These are phyloP conservation scores for Coprinellus aureogranulatus DNA, from an alignment of 768 basidiomycete species.

Conservation along the genomic window DNA sequence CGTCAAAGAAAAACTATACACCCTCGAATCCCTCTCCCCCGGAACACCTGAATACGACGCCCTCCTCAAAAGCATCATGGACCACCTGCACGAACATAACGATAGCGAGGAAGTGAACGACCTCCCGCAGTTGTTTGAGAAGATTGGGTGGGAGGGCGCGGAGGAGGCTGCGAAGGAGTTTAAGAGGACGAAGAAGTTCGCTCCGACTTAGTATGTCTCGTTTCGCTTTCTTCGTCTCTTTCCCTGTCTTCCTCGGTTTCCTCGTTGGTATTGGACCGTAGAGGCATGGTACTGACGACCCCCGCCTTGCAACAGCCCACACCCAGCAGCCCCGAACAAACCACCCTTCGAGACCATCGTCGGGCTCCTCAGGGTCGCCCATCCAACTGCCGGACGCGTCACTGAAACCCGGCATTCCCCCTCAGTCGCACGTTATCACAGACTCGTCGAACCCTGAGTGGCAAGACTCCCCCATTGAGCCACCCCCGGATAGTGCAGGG, in stretches of 20 bases:
- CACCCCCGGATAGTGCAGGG: slow-evolving; percentile 33
- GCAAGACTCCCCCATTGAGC: slow-evolving; percentile 34
- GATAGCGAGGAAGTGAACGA: slow-evolving; percentile 58
- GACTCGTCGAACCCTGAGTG: slow-evolving; percentile 23
- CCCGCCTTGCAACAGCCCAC: not conserved
- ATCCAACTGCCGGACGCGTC: slow-evolving; percentile 4
- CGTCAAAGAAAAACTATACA: slow-evolving; percentile 39
- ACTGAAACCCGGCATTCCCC: slow-evolving; percentile 24
- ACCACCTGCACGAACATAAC: slow-evolving; percentile 50
- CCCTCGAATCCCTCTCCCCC: slow-evolving; percentile 43
- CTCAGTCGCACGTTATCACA: slow-evolving; percentile 40
- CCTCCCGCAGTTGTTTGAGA: slow-evolving; percentile 50
- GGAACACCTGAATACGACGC: slow-evolving; percentile 43
- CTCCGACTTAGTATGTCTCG: slow-evolving; percentile 52
- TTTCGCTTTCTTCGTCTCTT: no score
- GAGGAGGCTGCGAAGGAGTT: slow-evolving; percentile 46
- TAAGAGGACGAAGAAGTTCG: slow-evolving; percentile 58
- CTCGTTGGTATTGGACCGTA: not conserved
- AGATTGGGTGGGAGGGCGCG: slow-evolving; percentile 44
- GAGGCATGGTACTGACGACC: not conserved
- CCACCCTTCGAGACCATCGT: slow-evolving; percentile 68
- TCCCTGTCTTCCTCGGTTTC: no score
- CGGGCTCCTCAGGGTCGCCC: slow-evolving; percentile 22
- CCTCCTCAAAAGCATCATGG: slow-evolving; percentile 45
- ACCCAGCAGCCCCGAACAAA: slow-evolving; percentile 42